A percentile compares a stretch with the other conserved stretches of the same genome.
Conservation (phyloP, 2,329 filamentous ascomycete genomes). For the Basipetospora sp. region DNA sequence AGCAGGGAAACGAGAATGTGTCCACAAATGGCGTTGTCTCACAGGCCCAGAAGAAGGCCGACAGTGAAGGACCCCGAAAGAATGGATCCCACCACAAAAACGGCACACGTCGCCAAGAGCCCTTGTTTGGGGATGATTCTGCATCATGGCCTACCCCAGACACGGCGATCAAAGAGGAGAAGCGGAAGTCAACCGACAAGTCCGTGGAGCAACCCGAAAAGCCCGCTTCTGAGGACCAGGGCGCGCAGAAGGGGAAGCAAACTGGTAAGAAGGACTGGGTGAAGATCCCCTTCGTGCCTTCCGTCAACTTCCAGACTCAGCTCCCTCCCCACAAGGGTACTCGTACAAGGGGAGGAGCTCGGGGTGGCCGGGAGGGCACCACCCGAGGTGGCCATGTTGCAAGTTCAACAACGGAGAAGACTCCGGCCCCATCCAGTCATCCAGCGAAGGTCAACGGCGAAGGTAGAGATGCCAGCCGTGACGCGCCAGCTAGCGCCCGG, state of each 20-base stretch:
- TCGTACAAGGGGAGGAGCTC: conserved; percentile 35
- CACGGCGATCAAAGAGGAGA: conserved; percentile 53
- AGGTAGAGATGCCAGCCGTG: conserved; percentile 21
- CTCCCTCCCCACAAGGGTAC: conserved; percentile 40
- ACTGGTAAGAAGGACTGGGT: conserved; percentile 69
- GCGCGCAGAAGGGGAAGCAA: conserved; percentile 34
- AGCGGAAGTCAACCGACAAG: conserved; percentile 56
- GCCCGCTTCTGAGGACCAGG: conserved; percentile 43
- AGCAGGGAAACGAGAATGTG: conserved; percentile 12
- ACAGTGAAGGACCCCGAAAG: conserved; percentile 19
- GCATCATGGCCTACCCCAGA: conserved; percentile 84
- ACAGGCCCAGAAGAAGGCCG: conserved; percentile 30
- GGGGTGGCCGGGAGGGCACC: conserved; percentile 24
- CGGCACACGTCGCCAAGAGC: conserved; percentile 14
- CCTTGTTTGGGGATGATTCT: conserved; percentile 35
- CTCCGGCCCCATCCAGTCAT: conserved; percentile 14
- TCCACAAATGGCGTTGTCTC: conserved; percentile 25
- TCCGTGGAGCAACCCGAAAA: conserved; percentile 45
- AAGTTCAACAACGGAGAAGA: conserved; percentile 24
- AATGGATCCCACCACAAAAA: conserved; percentile 24
- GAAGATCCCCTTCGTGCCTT: conserved; percentile 66
- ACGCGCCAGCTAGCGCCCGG: conserved; percentile 21
- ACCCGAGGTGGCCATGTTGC: conserved; percentile 15
- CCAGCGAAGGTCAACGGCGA: conserved; percentile 18
- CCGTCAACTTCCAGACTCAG: conserved; percentile 74